Evolutionary conservation across 768 basidiomycete genomes (phyloP).

Genomic region (Sporobolomyces phaffii): DNA sequence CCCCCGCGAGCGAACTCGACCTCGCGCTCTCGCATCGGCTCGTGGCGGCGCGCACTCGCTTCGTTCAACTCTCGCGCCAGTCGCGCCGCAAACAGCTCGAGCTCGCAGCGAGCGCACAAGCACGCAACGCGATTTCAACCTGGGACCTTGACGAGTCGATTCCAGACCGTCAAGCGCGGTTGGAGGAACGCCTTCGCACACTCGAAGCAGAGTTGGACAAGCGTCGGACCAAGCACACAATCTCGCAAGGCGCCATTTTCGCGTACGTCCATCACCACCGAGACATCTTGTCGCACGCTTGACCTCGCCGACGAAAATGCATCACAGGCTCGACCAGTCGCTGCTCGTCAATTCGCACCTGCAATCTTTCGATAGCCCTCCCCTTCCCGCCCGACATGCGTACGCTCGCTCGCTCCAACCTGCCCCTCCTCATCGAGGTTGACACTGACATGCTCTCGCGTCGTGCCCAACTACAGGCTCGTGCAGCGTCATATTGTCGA

Average conservation of each 20-base stretch:
- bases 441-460: no score
- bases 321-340: constrained; percentile 5
- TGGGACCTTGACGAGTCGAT: no score
- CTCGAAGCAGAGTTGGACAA: background rate
- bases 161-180: background rate
- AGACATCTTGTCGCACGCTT: no score
- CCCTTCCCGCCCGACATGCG: constrained; percentile 1
- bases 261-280: no score
- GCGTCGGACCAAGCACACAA: background rate
- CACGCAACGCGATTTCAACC: no score
- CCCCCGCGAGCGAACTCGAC: no score
- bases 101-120: no score
- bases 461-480: no score
- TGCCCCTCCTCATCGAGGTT: no score
- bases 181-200: background rate
- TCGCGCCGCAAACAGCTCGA: background rate
- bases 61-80: background rate
- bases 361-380: constrained; percentile 48
- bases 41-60: background rate
- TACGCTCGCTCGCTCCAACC: no score
- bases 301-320: no score
- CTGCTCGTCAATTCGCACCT: background rate
- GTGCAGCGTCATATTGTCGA: no score
- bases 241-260: background rate
- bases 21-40: background rate